Evolutionary conservation across 2,329 filamentous ascomycete species (phyloP), one percentile per base, ranked within the genome.

Genomic region (Exophiala sideris): DNA sequence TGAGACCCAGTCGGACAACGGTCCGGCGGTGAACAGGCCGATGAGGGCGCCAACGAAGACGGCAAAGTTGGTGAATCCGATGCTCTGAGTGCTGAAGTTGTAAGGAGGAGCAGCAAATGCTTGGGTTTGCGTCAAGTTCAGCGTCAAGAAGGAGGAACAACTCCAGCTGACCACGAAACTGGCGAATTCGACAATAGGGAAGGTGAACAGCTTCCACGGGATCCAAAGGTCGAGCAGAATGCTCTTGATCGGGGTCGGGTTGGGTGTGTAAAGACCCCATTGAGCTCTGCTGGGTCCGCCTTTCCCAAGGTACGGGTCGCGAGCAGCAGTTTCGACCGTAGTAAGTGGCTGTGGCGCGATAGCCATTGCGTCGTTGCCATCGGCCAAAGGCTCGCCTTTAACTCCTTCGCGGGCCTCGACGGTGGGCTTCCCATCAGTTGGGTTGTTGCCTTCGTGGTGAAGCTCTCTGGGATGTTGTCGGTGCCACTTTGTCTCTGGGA

Each of bases 401-500:
- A 18, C 39, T 35, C 59, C 49, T 35, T 55, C 41, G 9, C 48
- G 20, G 8, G 40, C 52, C 11, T 50, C 50, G 4, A 18, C 10
- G 11, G 44, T 41, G 20, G 24, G 11, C 24, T 54, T 46, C 29
- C 35, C 41, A 36, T 57, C 46, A 5, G 45, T 33, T 8, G 24
- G 7, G 6, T 48, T 34, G 16, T 24, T 45, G 42, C 32, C 11
- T 36, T 40, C 41, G 12, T 44, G 21, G 46, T 35, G 32, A 16
- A 63, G 34, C 32, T 68, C 65, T 39, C 57, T 56, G 0, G 65
- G 62, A 48, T 75, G 71, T 2, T 58, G 54, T 10, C 83, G 79
- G 51, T 79, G 75, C 70, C 77, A 86, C 57, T 79, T 80, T 0
- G 83, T 86, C 65, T 86, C 83, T 0, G 84, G 84, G 61, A 85